A percentile compares a stretch with the other conserved stretches of the same genome.
Evolutionary conservation across 768 basidiomycete genomes (phyloP).

Genomic region (Serpula lacrymans): DNA sequence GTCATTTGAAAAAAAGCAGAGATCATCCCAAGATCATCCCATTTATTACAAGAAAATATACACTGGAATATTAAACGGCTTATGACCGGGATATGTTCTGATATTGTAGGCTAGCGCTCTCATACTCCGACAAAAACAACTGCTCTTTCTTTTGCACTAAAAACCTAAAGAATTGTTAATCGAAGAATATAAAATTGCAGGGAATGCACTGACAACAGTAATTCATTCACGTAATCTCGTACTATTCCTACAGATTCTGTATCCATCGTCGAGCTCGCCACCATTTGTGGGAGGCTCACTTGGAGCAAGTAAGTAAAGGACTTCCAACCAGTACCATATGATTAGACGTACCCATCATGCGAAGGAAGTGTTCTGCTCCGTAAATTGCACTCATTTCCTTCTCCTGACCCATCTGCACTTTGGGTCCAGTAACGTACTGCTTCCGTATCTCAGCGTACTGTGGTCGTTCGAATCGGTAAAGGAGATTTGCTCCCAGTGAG

Average conservation of each 20-base stretch:
- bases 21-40: too few relatives aligned
- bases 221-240: constrained; percentile 85
- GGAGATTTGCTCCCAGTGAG: constrained; percentile 80
- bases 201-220: constrained; percentile 59
- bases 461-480: constrained; percentile 93
- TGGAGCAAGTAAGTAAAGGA: constrained; percentile 10
- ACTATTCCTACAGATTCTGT: constrained; percentile 79
- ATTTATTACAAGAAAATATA: too few relatives aligned
- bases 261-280: constrained; percentile 88
- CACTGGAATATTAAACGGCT: too few relatives aligned
- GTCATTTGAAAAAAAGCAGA: too few relatives aligned
- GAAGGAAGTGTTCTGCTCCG: constrained; percentile 89
- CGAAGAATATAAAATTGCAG: not conserved
- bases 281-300: constrained; percentile 93
- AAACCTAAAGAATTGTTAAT: constrained; percentile 46
- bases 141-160: constrained; percentile 72
- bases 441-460: constrained; percentile 84
- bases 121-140: constrained; percentile 77
- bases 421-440: constrained; percentile 67
- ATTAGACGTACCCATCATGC: constrained; percentile 78
- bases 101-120: constrained; percentile 70
- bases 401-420: constrained; percentile 64
- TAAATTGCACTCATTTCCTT: constrained; percentile 89
- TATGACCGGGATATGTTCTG: constrained; percentile 80
- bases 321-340: not conserved